A percentile compares a stretch with the other conserved stretches of the same genome.
Conservation (phyloP, 805 yeast species). For the Isabelozyma pseudorhagii region DNA sequence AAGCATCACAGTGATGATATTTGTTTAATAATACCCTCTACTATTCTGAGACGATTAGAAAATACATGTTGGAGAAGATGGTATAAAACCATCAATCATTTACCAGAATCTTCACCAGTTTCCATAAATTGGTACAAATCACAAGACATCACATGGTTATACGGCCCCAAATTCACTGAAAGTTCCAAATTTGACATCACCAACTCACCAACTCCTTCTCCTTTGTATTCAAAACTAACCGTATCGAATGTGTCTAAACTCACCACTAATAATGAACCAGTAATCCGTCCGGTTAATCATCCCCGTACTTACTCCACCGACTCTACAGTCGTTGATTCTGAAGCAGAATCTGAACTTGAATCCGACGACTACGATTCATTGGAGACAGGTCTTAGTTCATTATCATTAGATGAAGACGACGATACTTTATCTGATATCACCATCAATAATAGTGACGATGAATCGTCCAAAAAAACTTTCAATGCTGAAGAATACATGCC, state of each 20-base stretch:
- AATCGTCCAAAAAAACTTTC: neutral
- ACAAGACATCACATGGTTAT: slow-evolving; percentile 53
- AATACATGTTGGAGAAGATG: slow-evolving; percentile 42
- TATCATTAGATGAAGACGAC: slow-evolving; percentile 1
- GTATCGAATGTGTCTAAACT: neutral
- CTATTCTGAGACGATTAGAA: slow-evolving; percentile 23
- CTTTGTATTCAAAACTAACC: neutral
- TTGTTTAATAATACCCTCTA: slow-evolving; percentile 15
- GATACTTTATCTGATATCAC: neutral
- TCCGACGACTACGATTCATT: neutral
- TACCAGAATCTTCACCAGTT: slow-evolving; percentile 37
- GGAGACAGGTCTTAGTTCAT: neutral
- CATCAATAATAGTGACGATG: slow-evolving; percentile 1
- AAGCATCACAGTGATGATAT: slow-evolving; percentile 16
- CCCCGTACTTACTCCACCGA: slow-evolving; percentile 1
- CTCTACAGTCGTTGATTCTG: neutral
- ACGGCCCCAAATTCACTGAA: slow-evolving; percentile 42
- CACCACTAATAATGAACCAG: neutral
- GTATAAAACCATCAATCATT: slow-evolving; percentile 24
- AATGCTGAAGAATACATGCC: slow-evolving; percentile 8
- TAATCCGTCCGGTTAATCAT: neutral
- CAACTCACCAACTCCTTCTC: neutral
- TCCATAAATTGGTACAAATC: slow-evolving; percentile 52
- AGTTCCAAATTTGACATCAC: neutral
- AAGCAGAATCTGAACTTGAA: neutral